phyloP scores from a whole-genome alignment of 441 rosid genomes.

The Viola pubescens region DNA sequence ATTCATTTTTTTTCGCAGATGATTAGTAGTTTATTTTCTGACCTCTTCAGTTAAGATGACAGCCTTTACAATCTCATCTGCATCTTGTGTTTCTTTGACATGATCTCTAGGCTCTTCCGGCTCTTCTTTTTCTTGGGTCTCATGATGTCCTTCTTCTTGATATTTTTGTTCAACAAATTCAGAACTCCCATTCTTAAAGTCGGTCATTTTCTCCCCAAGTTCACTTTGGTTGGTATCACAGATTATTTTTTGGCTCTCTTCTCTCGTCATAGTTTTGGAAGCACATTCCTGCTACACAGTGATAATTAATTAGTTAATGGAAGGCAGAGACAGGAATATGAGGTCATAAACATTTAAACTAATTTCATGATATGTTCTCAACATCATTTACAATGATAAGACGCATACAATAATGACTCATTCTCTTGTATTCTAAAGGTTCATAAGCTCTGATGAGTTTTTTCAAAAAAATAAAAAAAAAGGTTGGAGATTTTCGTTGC shows the following conservation, averaged over 20 bases:
- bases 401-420: too few species aligned
- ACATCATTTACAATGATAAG: too few species aligned
- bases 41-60: constrained; percentile 39
- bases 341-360: too few species aligned
- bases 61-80: constrained; percentile 26
- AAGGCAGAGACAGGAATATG: neutral
- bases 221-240: constrained; percentile 16
- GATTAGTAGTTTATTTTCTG: neutral
- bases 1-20: too few species aligned
- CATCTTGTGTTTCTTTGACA: constrained; percentile 22
- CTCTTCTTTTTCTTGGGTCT: constrained; percentile 24
- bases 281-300: constrained; percentile 15
- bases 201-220: constrained; percentile 17
- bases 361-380: too few species aligned
- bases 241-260: constrained; percentile 17
- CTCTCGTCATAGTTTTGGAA: constrained; percentile 23
- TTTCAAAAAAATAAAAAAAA: too few species aligned
- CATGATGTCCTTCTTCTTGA: constrained; percentile 24
- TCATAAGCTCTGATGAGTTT: too few species aligned
- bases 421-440: too few species aligned
- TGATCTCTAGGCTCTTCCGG: constrained; percentile 20
- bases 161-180: constrained; percentile 17
- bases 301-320: neutral
- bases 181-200: constrained; percentile 14
- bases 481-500: too few species aligned